Base-by-base conservation (phyloP, 495 filamentous ascomycete species). In the Lepidopterella palustris region DNA sequence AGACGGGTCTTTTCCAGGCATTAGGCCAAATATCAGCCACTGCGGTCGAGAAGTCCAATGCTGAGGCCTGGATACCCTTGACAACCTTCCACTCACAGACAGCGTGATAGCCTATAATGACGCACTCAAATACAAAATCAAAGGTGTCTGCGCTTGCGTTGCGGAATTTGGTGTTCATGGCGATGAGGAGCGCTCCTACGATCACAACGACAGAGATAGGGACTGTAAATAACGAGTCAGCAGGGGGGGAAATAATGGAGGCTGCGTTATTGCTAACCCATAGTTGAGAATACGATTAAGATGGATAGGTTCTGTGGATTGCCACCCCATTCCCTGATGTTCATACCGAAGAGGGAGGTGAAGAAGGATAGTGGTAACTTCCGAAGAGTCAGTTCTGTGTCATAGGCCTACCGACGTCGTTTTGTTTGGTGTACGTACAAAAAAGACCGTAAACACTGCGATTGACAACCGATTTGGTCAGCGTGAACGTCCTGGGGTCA, bases 201-300 rank as follows among this genome's bases (percentile, higher is more conserved):
- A 55, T 55, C 2, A 55, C 26, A 4, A 55, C 52, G 52, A 55
- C 29, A 13, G 52, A 55, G 11, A 32, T 27, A 15, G 52, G 52
- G 10, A 39, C 52, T 55, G 4, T n/a, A n/a, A 13, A 42, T 11
- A 8, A 1, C 8, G 13, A 20, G 1, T 11, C 20, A 2, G 20
- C 13, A 11, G 6, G 39, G 1, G 8, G 1, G 1, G 13, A 3
- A 20, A 9, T 20, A 8, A 2, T 11, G 2, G 13, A 42, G 39
- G 13, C 3, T 11, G 6, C 20, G 1, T 11, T 11, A 42, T 11
- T 2, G 6, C 6, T 42, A 15, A 42, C 39, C 13, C 39, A 42
- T 42, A 15, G 39, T 42, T 20, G 39, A 42, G 13, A 42, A 9
- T 3, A 42, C 20, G 39, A 42, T 20, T 20, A 15, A 15, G 13